Conservation (phyloP, 2,329 filamentous ascomycete species). For the Lasiodiplodia sp. region DNA sequence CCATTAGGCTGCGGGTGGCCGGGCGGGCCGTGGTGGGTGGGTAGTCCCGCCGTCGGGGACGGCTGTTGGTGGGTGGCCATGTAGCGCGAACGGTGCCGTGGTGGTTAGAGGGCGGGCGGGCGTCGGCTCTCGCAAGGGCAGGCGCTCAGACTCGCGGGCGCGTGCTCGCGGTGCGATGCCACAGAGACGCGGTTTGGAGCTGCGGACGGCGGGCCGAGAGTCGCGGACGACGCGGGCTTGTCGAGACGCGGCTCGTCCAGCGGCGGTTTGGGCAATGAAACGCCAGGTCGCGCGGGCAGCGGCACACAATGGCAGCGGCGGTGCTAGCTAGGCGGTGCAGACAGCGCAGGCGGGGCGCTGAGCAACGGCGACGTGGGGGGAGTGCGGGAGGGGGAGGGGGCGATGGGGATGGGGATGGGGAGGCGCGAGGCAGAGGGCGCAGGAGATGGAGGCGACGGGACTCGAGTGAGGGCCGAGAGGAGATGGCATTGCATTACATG, state of each 20-base stretch:
- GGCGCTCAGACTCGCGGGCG: slow-evolving; percentile 25
- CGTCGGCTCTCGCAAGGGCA: slow-evolving; percentile 15
- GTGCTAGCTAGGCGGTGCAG: not conserved
- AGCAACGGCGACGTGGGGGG: not conserved
- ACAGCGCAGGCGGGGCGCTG: not conserved
- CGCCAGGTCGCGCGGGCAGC: slow-evolving; percentile 8
- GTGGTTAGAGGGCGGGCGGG: slow-evolving; percentile 16
- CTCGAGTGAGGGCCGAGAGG: slow-evolving; percentile 27
- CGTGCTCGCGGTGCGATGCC: slow-evolving; percentile 22
- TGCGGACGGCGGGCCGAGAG: slow-evolving; percentile 3
- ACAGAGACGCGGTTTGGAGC: slow-evolving; percentile 5
- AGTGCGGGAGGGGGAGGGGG: not conserved
- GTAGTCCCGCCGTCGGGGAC: slow-evolving; percentile 79
- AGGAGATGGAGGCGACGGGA: slow-evolving; percentile 27
- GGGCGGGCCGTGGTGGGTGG: slow-evolving; percentile 71
- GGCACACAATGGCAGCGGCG: slow-evolving; percentile 11
- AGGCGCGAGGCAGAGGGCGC: slow-evolving; percentile 24
- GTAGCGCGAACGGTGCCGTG: slow-evolving; percentile 20
- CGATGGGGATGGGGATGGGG: slow-evolving; percentile 21
- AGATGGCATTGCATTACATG: slow-evolving; percentile 27
- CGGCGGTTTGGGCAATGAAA: slow-evolving; percentile 9
- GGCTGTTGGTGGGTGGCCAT: slow-evolving; percentile 80
- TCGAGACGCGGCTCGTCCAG: not conserved
- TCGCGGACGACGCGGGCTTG: slow-evolving; percentile 6
- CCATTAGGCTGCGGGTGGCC: slow-evolving; percentile 65